These are phyloP conservation scores for Saccharomyces hybrid DNA, from an alignment of 1,139 yeast species.

Conservation along the genomic window DNA sequence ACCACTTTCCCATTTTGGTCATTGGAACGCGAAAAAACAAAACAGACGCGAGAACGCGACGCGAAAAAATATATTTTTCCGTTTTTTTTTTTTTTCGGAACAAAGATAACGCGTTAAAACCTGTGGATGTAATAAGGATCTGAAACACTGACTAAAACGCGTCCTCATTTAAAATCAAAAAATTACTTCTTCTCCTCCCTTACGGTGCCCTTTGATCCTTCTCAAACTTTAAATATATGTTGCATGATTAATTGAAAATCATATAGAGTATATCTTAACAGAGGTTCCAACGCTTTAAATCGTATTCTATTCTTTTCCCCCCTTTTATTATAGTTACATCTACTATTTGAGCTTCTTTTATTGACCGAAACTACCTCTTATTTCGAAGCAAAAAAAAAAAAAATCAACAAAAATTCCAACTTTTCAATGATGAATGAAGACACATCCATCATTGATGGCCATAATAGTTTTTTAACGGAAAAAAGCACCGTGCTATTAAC, in stretches of 20 bases:
- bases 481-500: not conserved
- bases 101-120: not conserved
- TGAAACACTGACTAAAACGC: not conserved
- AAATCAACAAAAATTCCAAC: not conserved
- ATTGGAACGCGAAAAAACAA: not conserved
- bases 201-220: not conserved
- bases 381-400: not conserved
- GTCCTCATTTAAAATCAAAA: not conserved
- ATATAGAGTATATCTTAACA: not conserved
- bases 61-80: not conserved
- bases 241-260: not conserved
- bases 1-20: not conserved
- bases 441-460: not conserved
- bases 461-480: not conserved
- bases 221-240: not conserved
- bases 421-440: conserved; percentile 3
- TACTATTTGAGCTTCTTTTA: not conserved
- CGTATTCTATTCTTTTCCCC: conserved; percentile 4
- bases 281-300: not conserved
- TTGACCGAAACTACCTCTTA: not conserved
- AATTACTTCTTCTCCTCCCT: not conserved
- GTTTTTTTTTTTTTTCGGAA: not conserved
- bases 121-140: not conserved
- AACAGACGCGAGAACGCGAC: not conserved
- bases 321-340: not conserved